Percentiles rank a stretch among this genome's conserved stretches.
Evolutionary conservation across 2,329 filamentous ascomycete species (phyloP).

Genomic region (Elsinoe arachidis): DNA sequence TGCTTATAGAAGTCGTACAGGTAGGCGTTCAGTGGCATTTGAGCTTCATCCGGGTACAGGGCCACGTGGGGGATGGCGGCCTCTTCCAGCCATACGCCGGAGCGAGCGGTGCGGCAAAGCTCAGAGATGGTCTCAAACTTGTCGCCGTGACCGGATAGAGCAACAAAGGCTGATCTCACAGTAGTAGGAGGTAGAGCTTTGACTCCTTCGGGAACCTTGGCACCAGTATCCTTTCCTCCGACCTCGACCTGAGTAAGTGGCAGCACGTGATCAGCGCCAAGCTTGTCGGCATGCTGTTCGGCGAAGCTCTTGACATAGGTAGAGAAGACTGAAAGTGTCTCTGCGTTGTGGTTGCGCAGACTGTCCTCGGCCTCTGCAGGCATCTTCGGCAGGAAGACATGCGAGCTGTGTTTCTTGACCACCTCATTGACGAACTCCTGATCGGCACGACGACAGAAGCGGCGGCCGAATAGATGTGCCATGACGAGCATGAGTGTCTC

Average conservation of each 20-base stretch:
- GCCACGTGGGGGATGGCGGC: conserved; percentile 61
- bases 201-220: neutral
- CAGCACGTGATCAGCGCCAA: conserved; percentile 43
- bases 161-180: conserved; percentile 60
- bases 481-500: conserved; percentile 59
- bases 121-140: conserved; percentile 57
- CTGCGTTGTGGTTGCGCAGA: conserved; percentile 53
- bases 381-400: conserved; percentile 57
- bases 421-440: conserved; percentile 40
- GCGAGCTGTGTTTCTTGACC: conserved; percentile 51
- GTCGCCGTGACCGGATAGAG: conserved; percentile 60
- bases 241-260: conserved; percentile 50
- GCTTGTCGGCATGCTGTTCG: conserved; percentile 49
- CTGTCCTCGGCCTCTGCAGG: conserved; percentile 49
- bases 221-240: conserved; percentile 22
- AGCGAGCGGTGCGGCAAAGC: conserved; percentile 56
- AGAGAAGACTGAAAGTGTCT: conserved; percentile 58
- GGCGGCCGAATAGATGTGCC: conserved; percentile 60
- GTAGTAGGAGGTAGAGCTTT: conserved; percentile 32
- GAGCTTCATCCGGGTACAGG: conserved; percentile 48
- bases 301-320: conserved; percentile 63
- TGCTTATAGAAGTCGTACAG: conserved; percentile 71
- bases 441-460: conserved; percentile 41
- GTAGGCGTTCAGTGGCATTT: conserved; percentile 55
- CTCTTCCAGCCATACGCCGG: conserved; percentile 66